A percentile compares a stretch with the other conserved stretches of the same genome.
Conservation (phyloP, 176 grass and related monocot genomes). For the Oryza officinalis region DNA sequence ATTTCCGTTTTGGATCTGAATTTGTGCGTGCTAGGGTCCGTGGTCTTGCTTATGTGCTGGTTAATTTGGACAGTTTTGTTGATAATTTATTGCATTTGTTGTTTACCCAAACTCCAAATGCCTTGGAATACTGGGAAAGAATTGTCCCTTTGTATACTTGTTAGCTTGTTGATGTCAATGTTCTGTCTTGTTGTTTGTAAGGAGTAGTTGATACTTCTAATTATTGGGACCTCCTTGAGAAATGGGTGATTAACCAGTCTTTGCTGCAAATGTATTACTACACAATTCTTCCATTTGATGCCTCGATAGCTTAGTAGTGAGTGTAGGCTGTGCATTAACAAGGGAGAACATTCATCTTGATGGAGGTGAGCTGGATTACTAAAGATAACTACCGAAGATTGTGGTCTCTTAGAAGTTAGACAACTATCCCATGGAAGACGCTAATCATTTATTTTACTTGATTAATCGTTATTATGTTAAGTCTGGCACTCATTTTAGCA, state of each 20-base stretch:
- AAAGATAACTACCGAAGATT: not conserved
- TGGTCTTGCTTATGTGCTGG: not conserved
- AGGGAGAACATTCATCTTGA: not conserved
- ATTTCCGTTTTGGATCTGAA: slow-evolving; percentile 17
- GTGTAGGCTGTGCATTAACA: not conserved
- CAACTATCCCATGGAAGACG: not conserved
- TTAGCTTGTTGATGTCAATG: not conserved
- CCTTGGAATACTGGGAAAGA: slow-evolving; percentile 17
- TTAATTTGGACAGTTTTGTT: not conserved
- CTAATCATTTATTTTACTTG: not conserved
- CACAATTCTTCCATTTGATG: not conserved
- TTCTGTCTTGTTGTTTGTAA: slow-evolving; percentile 15
- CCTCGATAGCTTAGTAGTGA: not conserved
- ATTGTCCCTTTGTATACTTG: not conserved
- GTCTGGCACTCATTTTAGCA: not conserved
- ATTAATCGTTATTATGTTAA: not conserved
- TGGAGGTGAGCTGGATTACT: not conserved
- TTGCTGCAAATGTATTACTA: not conserved
- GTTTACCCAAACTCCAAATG: not conserved
- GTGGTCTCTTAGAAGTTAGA: not conserved
- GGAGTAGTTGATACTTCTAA: not conserved
- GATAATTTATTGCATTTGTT: slow-evolving; percentile 27
- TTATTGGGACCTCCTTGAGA: not conserved
- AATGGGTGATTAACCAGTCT: not conserved
- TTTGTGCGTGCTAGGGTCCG: not conserved